These are phyloP conservation scores for Elsinoe necatrix DNA, from an alignment of 2,329 filamentous ascomycete genomes.

Conservation along the genomic window DNA sequence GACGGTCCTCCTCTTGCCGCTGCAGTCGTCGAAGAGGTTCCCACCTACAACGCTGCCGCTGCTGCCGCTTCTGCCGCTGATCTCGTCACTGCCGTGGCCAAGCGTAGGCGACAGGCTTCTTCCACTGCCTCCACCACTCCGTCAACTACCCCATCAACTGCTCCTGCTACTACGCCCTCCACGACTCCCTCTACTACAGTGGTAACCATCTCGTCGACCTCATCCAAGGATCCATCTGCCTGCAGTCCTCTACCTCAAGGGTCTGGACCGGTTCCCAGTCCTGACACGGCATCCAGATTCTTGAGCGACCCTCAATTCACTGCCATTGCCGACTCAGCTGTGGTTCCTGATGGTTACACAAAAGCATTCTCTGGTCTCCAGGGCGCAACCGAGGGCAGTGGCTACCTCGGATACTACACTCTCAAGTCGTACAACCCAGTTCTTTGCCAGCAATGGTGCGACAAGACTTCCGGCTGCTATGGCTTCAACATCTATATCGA, in stretches of 20 bases:
- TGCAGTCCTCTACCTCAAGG: conserved; percentile 21
- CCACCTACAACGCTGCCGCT: conserved; percentile 11
- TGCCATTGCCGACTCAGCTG: conserved; percentile 23
- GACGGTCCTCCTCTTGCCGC: conserved; percentile 16
- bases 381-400: conserved; percentile 18
- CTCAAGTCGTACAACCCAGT: conserved; percentile 26
- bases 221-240: conserved; percentile 16
- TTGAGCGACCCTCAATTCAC: conserved; percentile 14
- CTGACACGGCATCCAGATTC: conserved; percentile 31
- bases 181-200: not conserved
- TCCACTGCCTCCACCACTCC: not conserved
- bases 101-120: not conserved
- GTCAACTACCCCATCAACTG: conserved; percentile 15
- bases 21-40: conserved; percentile 9
- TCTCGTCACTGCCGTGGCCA: not conserved
- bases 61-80: conserved; percentile 14
- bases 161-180: conserved; percentile 13
- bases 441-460: conserved; percentile 26
- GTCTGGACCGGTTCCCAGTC: conserved; percentile 20
- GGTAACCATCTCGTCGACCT: conserved; percentile 10
- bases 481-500: conserved; percentile 33
- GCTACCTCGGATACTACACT: conserved; percentile 27
- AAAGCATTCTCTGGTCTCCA: conserved; percentile 23
- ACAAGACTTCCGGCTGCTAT: conserved; percentile 24
- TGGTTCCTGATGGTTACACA: conserved; percentile 25